These are phyloP conservation scores for Torrubiellomyces zombiae DNA, from an alignment of 2,329 filamentous ascomycete species.

Conservation along the genomic window DNA sequence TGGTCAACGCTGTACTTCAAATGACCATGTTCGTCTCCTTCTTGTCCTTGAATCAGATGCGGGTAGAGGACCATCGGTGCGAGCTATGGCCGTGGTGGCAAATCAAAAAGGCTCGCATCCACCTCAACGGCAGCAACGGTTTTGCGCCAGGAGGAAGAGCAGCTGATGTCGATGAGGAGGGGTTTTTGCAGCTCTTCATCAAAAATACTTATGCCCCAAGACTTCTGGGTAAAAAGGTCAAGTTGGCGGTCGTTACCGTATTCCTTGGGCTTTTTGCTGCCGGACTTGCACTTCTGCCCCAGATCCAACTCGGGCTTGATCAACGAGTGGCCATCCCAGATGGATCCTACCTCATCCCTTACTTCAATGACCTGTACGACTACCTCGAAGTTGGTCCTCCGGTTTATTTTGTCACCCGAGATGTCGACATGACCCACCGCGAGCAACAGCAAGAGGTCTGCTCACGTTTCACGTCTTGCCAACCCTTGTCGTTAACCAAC, in stretches of 20 bases:
- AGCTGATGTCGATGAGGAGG: slow-evolving; percentile 70
- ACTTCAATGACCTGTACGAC: slow-evolving; percentile 88
- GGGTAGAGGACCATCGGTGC: slow-evolving; percentile 74
- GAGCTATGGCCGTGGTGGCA: slow-evolving; percentile 87
- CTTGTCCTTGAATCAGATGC: slow-evolving; percentile 74
- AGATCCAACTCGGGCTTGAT: slow-evolving; percentile 74
- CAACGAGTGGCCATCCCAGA: slow-evolving; percentile 88
- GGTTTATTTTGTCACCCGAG: slow-evolving; percentile 84
- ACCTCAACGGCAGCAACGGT: slow-evolving; percentile 41
- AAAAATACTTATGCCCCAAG: slow-evolving; percentile 75
- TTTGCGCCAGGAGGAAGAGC: slow-evolving; percentile 36
- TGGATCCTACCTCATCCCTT: slow-evolving; percentile 86
- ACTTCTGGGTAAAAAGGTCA: slow-evolving; percentile 65
- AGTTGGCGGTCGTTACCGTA: slow-evolving; percentile 56
- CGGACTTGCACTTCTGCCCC: slow-evolving; percentile 68
- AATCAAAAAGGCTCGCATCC: slow-evolving; percentile 55
- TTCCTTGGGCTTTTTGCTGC: slow-evolving; percentile 83
- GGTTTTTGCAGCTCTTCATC: slow-evolving; percentile 70
- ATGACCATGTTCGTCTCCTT: slow-evolving; percentile 95
- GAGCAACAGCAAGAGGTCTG: slow-evolving; percentile 72
- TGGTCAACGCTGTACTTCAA: slow-evolving; percentile 93
- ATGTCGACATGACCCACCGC: slow-evolving; percentile 62
- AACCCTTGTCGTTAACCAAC: slow-evolving; percentile 69
- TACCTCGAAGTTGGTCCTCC: slow-evolving; percentile 87
- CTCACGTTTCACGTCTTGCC: slow-evolving; percentile 78